phyloP scores from a whole-genome alignment of 1,284 basidiomycete genomes.

The Leccinum proliferum region DNA sequence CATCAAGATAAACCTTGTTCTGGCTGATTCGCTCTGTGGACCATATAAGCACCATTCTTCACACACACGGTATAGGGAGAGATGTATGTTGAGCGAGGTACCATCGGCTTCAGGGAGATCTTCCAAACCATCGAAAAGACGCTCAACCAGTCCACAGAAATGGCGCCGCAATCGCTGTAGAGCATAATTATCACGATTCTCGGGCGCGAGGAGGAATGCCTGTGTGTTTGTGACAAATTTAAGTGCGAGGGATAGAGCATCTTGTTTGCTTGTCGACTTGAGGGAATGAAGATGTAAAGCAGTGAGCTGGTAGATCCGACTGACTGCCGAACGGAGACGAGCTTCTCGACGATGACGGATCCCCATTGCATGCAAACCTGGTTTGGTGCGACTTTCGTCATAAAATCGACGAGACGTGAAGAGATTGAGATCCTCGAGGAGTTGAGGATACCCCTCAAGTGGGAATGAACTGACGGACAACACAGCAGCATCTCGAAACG shows the following conservation, averaged over 20 bases:
- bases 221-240: slow-evolving; percentile 86
- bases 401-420: slow-evolving; percentile 80
- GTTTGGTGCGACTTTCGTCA: slow-evolving; percentile 65
- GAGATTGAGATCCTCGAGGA: slow-evolving; percentile 80
- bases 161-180: slow-evolving; percentile 82
- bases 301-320: slow-evolving; percentile 85
- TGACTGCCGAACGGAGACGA: slow-evolving; percentile 84
- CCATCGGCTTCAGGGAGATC: slow-evolving; percentile 70
- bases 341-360: slow-evolving; percentile 71
- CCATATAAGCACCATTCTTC: slow-evolving; percentile 94
- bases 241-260: slow-evolving; percentile 74
- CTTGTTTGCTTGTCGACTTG: slow-evolving; percentile 64
- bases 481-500: slow-evolving; percentile 84
- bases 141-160: slow-evolving; percentile 87
- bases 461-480: slow-evolving; percentile 87
- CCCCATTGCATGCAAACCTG: slow-evolving; percentile 50
- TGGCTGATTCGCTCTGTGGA: slow-evolving; percentile 67
- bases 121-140: slow-evolving; percentile 76
- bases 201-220: slow-evolving; percentile 64
- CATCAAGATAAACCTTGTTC: slow-evolving; percentile 72
- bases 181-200: slow-evolving; percentile 74
- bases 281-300: slow-evolving; percentile 74
- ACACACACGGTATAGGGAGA: slow-evolving; percentile 81
- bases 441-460: slow-evolving; percentile 67
- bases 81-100: slow-evolving; percentile 71